Conservation (phyloP, 176 grass and related monocot species). For the Phoenix roebelenii region DNA sequence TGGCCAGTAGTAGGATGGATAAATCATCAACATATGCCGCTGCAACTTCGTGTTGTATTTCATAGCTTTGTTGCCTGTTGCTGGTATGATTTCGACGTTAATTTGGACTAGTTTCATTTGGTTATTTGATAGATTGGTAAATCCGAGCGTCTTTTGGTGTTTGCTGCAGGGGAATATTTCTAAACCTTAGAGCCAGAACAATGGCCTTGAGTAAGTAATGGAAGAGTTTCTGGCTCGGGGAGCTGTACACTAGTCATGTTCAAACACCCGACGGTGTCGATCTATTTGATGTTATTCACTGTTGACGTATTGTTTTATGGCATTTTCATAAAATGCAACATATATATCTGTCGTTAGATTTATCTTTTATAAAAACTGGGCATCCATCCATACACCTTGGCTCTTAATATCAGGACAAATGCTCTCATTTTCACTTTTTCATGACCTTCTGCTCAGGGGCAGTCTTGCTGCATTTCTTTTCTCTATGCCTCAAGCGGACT, state of each 20-base stretch:
- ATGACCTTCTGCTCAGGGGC: too few species aligned
- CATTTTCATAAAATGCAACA: too few species aligned
- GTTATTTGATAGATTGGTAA: background rate
- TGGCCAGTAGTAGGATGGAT: constrained; percentile 88
- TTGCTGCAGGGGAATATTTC: constrained; percentile 74
- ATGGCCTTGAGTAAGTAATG: constrained; percentile 52
- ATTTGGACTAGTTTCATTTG: constrained; percentile 1
- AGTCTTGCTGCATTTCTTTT: too few species aligned
- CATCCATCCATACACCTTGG: too few species aligned
- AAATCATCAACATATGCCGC: constrained; percentile 79
- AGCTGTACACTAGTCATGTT: background rate
- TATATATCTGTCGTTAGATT: too few species aligned
- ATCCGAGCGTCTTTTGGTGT: background rate
- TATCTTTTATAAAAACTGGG: too few species aligned
- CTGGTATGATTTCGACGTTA: constrained; percentile 40
- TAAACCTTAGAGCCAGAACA: constrained; percentile 76
- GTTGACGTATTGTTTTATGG: too few species aligned
- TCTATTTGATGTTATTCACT: too few species aligned
- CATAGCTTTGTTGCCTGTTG: constrained; percentile 74
- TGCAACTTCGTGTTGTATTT: constrained; percentile 86
- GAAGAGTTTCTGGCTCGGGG: background rate
- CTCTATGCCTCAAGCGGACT: too few species aligned
- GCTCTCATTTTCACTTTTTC: too few species aligned
- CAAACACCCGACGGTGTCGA: background rate
- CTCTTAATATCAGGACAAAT: too few species aligned